Conservation (phyloP, 2,329 filamentous ascomycete genomes). For the Fusarium devonianum region DNA sequence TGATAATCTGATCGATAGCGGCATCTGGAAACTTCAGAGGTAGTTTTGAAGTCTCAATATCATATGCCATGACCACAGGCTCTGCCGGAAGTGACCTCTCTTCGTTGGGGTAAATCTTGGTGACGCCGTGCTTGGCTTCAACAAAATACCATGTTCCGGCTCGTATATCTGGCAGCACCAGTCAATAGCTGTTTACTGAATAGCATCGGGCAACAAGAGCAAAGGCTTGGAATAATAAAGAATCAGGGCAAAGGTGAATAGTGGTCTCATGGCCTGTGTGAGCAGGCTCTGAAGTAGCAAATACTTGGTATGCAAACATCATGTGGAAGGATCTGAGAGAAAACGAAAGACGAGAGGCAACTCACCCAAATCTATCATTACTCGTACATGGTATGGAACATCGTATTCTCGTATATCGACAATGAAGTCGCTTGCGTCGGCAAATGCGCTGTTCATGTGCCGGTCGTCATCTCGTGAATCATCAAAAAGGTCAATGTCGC, state of each 20-base stretch:
- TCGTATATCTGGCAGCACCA: constrained; percentile 74
- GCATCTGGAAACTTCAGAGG: constrained; percentile 97
- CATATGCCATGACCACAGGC: constrained; percentile 97
- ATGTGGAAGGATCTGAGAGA: constrained; percentile 52
- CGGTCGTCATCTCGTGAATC: constrained; percentile 80
- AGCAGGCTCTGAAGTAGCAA: constrained; percentile 99
- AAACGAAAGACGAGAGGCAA: not conserved
- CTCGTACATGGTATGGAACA: constrained; percentile 98
- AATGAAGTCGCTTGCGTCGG: constrained; percentile 95
- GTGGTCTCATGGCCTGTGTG: constrained; percentile 90
- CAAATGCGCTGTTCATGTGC: constrained; percentile 76
- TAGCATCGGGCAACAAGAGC: not conserved
- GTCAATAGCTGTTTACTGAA: constrained; percentile 16
- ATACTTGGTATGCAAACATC: constrained; percentile 98
- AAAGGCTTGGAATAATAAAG: constrained; percentile 15
- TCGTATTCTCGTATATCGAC: constrained; percentile 99
- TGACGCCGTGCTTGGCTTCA: constrained; percentile 88
- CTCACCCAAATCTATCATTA: constrained; percentile 90
- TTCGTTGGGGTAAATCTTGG: constrained; percentile 83
- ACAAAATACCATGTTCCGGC: constrained; percentile 98
- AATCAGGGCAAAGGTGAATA: constrained; percentile 88
- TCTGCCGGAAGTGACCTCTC: constrained; percentile 90
- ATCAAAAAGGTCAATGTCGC: constrained; percentile 94
- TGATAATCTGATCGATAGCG: constrained; percentile 96
- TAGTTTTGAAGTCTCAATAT: constrained; percentile 97